Evolutionary conservation across 768 basidiomycete genomes (phyloP).

Genomic region (Amanita muscaria): DNA sequence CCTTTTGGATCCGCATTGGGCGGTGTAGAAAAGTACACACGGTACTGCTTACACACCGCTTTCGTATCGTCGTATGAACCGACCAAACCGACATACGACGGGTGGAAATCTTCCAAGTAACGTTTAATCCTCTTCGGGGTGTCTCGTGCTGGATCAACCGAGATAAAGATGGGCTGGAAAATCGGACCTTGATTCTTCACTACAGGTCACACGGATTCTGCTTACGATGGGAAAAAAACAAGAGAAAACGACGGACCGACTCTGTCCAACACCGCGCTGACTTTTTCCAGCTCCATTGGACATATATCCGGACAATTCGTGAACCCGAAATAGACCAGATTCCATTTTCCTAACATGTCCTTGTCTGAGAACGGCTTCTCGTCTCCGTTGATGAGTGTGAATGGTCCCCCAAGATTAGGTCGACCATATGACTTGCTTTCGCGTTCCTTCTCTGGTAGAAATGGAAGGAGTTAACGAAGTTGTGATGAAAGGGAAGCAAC

Average conservation of each 20-base stretch:
- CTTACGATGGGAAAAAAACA: background rate
- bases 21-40: constrained; percentile 97
- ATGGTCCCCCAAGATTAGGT: constrained; percentile 88
- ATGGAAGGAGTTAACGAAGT: constrained; percentile 1
- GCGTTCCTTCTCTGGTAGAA: constrained; percentile 71
- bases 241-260: constrained; percentile 39
- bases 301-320: constrained; percentile 99
- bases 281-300: constrained; percentile 95
- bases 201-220: constrained; percentile 25
- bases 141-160: constrained; percentile 95
- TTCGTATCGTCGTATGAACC: constrained; percentile 81
- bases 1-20: constrained; percentile 79
- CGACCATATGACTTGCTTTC: constrained; percentile 69
- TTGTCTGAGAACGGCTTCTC: constrained; percentile 72
- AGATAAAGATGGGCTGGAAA: constrained; percentile 89
- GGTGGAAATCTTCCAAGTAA: constrained; percentile 84
- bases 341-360: constrained; percentile 85
- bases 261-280: constrained; percentile 64
- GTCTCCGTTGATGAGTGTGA: constrained; percentile 60
- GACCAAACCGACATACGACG: constrained; percentile 78
- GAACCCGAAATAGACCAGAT: constrained; percentile 95
- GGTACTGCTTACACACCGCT: constrained; percentile 86
- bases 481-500: background rate
- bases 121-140: constrained; percentile 46
- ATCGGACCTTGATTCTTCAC: constrained; percentile 62